Evolutionary conservation across 371 early-diverging fungal genomes (phyloP).

Genomic region (Mortierella sp.): DNA sequence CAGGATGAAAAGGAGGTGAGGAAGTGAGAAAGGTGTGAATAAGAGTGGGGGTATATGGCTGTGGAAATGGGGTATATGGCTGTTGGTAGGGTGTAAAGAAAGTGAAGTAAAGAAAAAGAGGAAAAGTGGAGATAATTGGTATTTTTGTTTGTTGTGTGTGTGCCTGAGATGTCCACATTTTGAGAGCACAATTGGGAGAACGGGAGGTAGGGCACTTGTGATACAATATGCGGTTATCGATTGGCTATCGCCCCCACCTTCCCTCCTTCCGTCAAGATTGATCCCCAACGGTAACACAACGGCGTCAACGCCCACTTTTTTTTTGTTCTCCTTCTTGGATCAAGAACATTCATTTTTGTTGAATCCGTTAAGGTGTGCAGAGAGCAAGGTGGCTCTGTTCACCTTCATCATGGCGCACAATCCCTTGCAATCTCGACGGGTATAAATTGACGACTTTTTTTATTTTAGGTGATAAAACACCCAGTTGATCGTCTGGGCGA

Average conservation of each 20-base stretch:
- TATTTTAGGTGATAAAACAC: not conserved
- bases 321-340: too few relatives aligned
- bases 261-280: too few relatives aligned
- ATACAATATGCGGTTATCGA: too few relatives aligned
- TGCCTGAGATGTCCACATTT: not conserved
- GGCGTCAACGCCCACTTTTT: too few relatives aligned
- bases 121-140: too few relatives aligned
- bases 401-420: too few relatives aligned
- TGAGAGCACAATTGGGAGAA: not conserved
- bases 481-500: not conserved
- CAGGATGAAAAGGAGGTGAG: not conserved
- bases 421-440: not conserved
- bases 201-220: not conserved
- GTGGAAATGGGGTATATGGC: not conserved
- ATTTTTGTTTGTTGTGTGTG: too few relatives aligned
- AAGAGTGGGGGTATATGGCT: not conserved
- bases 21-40: not conserved
- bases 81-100: not conserved
- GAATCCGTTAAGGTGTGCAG: too few relatives aligned
- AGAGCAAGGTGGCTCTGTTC: too few relatives aligned
- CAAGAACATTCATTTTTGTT: too few relatives aligned
- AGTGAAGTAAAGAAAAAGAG: not conserved
- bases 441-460: too few relatives aligned
- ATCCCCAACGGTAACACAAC: too few relatives aligned
- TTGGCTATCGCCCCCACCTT: not conserved